Base-by-base conservation (phyloP, 805 yeast genomes). In the Lipomyces spencermartinsiae region DNA sequence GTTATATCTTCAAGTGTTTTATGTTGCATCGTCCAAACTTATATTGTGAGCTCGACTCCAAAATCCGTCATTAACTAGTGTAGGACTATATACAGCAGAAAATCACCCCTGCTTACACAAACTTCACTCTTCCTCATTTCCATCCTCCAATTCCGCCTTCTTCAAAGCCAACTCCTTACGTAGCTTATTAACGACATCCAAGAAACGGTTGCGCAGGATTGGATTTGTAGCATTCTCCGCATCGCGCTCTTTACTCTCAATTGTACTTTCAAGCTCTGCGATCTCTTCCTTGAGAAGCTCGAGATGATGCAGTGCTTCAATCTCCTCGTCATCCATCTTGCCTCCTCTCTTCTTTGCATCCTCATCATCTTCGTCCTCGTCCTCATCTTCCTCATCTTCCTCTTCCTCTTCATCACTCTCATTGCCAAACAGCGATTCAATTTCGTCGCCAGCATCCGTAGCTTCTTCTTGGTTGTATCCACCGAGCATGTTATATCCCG, bases 241-340 rank as follows among this genome's bases (percentile, higher is more conserved):
- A 74, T 91, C 93, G 58, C 83, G 83, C 76, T 86, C 87, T 75
- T 94, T 93, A 74, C 88, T 89, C 64, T 84, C 86, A 62, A 95
- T 89, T 0, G 94, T 93, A 16, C 84, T 74, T 76, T 91, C 93
- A 68, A 95, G 83, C 75, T 95, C 99, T 6, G 83, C 80, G 66
- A 95, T 88, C 77, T 93, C 98, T 78, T 94, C 98, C 69, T 86
- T 87, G 65, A 95, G 81, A 72, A 92, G 83, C 74, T 91, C 93
- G 72, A 83, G 83, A 77, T 91, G 91, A 73, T 88, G 89, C 63
- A 79, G 80, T 74, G 77, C 82, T 78, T 80, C 88, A 65, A 82
- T 83, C 61, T 83, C 84, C 64, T 85, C 86, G 62, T 83, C 85
- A 63, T 85, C 87, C 1, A 81, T 85, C 1, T 83, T 86, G 7